Conservation (phyloP, 1,139 yeast genomes). For the Diutina catenulata region DNA sequence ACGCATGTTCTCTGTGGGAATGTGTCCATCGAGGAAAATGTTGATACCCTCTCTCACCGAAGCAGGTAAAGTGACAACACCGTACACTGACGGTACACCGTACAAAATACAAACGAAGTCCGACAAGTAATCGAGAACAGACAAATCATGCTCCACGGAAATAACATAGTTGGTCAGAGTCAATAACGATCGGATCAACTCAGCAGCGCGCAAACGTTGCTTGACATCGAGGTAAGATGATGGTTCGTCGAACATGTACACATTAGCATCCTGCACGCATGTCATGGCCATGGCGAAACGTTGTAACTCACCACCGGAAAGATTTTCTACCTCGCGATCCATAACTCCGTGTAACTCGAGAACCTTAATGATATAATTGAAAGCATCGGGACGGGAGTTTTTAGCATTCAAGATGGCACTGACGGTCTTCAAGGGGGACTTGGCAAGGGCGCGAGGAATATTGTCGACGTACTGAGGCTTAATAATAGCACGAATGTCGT, state of each 20-base stretch:
- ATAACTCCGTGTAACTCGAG: slow-evolving; percentile 66
- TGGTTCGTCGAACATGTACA: slow-evolving; percentile 98
- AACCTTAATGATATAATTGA: slow-evolving; percentile 43
- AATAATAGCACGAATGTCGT: slow-evolving; percentile 84
- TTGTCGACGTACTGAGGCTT: slow-evolving; percentile 98
- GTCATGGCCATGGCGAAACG: slow-evolving; percentile 97
- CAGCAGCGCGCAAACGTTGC: slow-evolving; percentile 97
- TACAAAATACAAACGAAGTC: slow-evolving; percentile 93
- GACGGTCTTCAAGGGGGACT: slow-evolving; percentile 80
- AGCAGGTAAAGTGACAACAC: slow-evolving; percentile 92
- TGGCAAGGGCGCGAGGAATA: slow-evolving; percentile 84
- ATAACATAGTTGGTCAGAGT: slow-evolving; percentile 71
- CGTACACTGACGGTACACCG: slow-evolving; percentile 97
- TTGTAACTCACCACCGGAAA: slow-evolving; percentile 98
- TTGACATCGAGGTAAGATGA: slow-evolving; percentile 96
- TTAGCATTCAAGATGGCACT: slow-evolving; percentile 71
- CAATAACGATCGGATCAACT: slow-evolving; percentile 76
- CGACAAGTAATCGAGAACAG: slow-evolving; percentile 90
- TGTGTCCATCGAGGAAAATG: slow-evolving; percentile 94
- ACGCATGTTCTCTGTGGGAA: slow-evolving; percentile 92
- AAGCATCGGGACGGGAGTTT: slow-evolving; percentile 52
- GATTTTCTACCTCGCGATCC: slow-evolving; percentile 75
- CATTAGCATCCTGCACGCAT: slow-evolving; percentile 88
- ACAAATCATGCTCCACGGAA: slow-evolving; percentile 96
- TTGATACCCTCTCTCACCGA: slow-evolving; percentile 98